Conservation (phyloP, 768 basidiomycete genomes). For the Tulasnella sp. region DNA sequence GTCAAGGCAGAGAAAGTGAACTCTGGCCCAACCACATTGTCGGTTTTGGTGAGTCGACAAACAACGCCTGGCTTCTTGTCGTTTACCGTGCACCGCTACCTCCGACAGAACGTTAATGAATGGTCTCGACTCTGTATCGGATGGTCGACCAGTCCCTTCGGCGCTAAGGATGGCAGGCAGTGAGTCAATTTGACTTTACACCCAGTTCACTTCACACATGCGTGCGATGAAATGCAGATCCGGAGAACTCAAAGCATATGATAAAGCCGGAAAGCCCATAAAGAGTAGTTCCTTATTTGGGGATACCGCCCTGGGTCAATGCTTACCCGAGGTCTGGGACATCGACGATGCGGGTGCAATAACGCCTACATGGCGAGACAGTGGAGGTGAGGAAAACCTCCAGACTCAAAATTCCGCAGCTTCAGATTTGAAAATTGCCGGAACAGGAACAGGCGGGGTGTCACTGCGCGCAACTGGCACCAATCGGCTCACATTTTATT, state of each 20-base stretch:
- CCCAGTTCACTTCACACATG: background rate
- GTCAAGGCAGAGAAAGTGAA: background rate
- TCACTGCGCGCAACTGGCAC: too few relatives aligned
- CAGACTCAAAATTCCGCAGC: too few relatives aligned
- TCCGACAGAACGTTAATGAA: background rate
- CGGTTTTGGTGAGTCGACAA: too few relatives aligned
- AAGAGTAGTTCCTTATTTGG: background rate
- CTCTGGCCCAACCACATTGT: background rate
- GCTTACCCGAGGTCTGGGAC: too few relatives aligned
- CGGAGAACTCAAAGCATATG: background rate
- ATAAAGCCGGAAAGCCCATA: background rate
- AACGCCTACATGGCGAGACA: too few relatives aligned
- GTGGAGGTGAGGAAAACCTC: too few relatives aligned
- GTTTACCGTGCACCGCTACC: background rate
- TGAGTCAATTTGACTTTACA: background rate
- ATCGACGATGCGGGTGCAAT: too few relatives aligned
- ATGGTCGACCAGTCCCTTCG: background rate
- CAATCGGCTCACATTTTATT: too few relatives aligned
- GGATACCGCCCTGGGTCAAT: background rate
- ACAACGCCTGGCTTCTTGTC: background rate
- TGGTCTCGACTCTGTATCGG: background rate
- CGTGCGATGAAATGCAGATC: background rate
- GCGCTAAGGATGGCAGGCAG: background rate
- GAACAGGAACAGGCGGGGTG: too few relatives aligned
- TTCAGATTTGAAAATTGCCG: too few relatives aligned